These are phyloP conservation scores for Beauveria medogensis DNA, from an alignment of 2,329 filamentous ascomycete genomes.

Conservation along the genomic window DNA sequence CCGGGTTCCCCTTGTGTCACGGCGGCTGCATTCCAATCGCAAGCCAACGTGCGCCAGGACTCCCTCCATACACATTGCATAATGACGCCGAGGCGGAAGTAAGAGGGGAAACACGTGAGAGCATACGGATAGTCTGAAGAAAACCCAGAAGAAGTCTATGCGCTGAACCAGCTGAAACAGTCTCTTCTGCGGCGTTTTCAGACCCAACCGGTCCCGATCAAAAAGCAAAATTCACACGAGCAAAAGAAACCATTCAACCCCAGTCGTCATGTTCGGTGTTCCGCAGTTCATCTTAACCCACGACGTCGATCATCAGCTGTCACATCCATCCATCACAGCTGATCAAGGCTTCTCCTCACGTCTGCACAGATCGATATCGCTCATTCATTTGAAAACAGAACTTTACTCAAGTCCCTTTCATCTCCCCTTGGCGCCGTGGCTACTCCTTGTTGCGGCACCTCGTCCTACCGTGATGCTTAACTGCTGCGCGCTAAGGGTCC, in stretches of 20 bases:
- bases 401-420: too few species aligned
- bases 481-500: background rate
- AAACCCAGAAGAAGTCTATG: background rate
- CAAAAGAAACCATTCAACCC: background rate
- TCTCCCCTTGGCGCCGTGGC: too few species aligned
- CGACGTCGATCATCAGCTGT: background rate
- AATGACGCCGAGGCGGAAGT: too few species aligned
- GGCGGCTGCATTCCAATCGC: background rate
- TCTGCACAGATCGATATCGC: too few species aligned
- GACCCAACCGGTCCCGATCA: background rate
- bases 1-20: background rate
- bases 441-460: too few species aligned
- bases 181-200: background rate
- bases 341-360: background rate
- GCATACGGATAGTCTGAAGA: too few species aligned
- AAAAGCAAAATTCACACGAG: background rate
- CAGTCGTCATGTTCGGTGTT: background rate
- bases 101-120: too few species aligned
- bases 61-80: too few species aligned
- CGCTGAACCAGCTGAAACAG: conserved; percentile 2
- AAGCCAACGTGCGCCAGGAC: background rate
- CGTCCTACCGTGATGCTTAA: too few species aligned
- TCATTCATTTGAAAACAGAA: too few species aligned
- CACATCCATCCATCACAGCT: background rate
- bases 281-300: background rate